These are phyloP conservation scores for Mrakia hoshinonis DNA, from an alignment of 768 basidiomycete genomes.

Conservation along the genomic window DNA sequence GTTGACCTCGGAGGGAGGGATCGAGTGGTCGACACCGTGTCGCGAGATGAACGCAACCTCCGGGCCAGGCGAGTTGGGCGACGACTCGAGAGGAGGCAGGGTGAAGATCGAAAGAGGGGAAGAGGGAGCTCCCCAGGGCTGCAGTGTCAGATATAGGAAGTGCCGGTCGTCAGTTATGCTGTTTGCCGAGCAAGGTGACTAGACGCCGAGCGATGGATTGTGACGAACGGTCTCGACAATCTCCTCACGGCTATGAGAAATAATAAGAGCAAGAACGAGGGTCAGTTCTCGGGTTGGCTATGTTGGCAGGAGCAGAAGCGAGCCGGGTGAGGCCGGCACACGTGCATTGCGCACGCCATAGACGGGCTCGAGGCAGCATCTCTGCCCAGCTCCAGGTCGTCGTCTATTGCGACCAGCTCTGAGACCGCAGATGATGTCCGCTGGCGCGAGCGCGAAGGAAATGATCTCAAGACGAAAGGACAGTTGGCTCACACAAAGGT, in stretches of 20 bases:
- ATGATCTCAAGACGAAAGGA: neutral
- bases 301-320: too few relatives aligned
- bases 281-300: neutral
- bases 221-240: conserved; percentile 68
- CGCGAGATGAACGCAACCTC: conserved; percentile 83
- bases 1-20: conserved; percentile 73
- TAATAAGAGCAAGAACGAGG: neutral
- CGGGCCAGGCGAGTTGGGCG: conserved; percentile 47
- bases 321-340: too few relatives aligned
- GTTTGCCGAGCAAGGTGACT: too few relatives aligned
- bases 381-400: neutral
- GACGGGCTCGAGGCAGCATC: too few relatives aligned
- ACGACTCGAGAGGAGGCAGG: conserved; percentile 47
- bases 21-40: conserved; percentile 72
- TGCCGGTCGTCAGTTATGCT: neutral
- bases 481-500: conserved; percentile 62
- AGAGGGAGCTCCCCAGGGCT: conserved; percentile 91
- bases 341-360: too few relatives aligned
- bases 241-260: conserved; percentile 42
- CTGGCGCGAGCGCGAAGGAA: too few relatives aligned
- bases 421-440: too few relatives aligned
- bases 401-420: too few relatives aligned
- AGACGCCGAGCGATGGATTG: neutral
- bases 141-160: neutral
- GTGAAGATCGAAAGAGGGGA: conserved; percentile 84